phyloP scores from a whole-genome alignment of 2,329 filamentous ascomycete species.

The Alternaria ethzedia region DNA sequence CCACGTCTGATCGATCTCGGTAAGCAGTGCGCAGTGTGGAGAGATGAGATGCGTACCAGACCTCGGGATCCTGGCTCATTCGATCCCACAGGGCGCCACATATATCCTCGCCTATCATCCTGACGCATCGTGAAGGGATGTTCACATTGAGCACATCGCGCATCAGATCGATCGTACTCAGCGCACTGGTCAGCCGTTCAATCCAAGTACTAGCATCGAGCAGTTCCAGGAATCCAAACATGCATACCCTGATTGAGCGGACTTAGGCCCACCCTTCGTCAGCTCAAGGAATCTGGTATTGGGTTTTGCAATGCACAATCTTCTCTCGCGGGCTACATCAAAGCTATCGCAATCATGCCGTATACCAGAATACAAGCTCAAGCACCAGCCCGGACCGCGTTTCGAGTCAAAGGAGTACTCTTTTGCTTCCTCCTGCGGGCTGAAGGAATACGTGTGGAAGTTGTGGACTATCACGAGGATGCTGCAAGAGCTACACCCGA shows the following conservation, averaged over 20 bases:
- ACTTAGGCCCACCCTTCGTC: not conserved
- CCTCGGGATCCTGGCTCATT: not conserved
- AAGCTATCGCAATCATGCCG: not conserved
- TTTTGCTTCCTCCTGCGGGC: not conserved
- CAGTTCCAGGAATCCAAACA: not conserved
- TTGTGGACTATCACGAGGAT: not conserved
- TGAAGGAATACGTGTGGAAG: not conserved
- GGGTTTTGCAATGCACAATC: not conserved
- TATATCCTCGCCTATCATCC: constrained; percentile 3
- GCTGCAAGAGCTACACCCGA: not conserved
- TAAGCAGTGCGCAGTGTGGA: not conserved
- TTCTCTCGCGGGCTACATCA: not conserved
- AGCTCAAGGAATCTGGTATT: not conserved
- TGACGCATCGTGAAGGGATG: not conserved
- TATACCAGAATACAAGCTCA: not conserved
- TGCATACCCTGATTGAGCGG: not conserved
- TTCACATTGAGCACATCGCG: not conserved
- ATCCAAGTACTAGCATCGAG: not conserved
- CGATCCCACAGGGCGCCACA: constrained; percentile 1
- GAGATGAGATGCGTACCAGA: not conserved
- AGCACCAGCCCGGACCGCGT: not conserved
- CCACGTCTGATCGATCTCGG: not conserved
- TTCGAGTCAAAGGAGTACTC: not conserved
- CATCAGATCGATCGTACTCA: not conserved
- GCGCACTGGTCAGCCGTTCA: constrained; percentile 11